A percentile compares a stretch with the other conserved stretches of the same genome.
phyloP scores from a whole-genome alignment of 345 rosid species.

The thale cress (Arabidopsis thaliana) region TAIR10.1 NC_003074.8:18749001-18749500 shows the following conservation, averaged over 20 bases:
- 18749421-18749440: background rate
- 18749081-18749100: slow-evolving; percentile 75
- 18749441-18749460: background rate
- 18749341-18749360: slow-evolving; percentile 69
- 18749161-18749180: background rate
- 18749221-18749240: slow-evolving; percentile 80
- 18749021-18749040: slow-evolving; percentile 94
- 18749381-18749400: slow-evolving; percentile 76
- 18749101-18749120: background rate
- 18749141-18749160: background rate
- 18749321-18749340: slow-evolving; percentile 58
- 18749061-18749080: slow-evolving; percentile 67
- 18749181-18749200: slow-evolving; percentile 58
- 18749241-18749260: slow-evolving; percentile 67
- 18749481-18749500: background rate
- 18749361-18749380: slow-evolving; percentile 54
- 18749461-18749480: slow-evolving; percentile 8
- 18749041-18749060: slow-evolving; percentile 73
- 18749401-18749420: slow-evolving; percentile 67
- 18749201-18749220: slow-evolving; percentile 70
- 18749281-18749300: slow-evolving; percentile 70
- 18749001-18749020: slow-evolving; percentile 14
- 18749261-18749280: slow-evolving; percentile 49
- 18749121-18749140: background rate
- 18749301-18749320: slow-evolving; percentile 60